Percentiles rank a stretch among this genome's conserved stretches.
phyloP scores from a whole-genome alignment of 2,329 filamentous ascomycete genomes.

The Claviceps paspali region DNA sequence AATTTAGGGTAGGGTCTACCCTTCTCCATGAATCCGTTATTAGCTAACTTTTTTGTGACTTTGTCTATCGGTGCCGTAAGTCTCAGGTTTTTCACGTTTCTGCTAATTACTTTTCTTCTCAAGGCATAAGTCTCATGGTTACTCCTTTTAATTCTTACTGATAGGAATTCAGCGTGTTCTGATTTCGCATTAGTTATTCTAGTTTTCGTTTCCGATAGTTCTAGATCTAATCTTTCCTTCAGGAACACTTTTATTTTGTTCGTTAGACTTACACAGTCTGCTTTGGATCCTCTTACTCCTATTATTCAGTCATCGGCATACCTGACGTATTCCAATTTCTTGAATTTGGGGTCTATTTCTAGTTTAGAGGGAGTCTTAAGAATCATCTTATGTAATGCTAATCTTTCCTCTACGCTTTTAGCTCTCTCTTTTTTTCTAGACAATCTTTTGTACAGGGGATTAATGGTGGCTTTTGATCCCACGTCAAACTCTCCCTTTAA shows the following conservation, averaged over 20 bases:
- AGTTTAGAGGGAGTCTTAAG: background rate
- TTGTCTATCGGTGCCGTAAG: background rate
- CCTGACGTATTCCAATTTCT: background rate
- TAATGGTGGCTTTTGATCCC: background rate
- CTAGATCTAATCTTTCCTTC: background rate
- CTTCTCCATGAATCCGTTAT: background rate
- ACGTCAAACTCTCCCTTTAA: background rate
- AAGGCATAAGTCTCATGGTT: background rate
- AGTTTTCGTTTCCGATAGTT: background rate
- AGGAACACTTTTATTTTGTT: background rate
- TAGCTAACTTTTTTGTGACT: background rate
- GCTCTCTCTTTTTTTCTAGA: background rate
- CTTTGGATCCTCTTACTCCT: background rate
- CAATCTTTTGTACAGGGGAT: background rate
- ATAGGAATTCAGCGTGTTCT: background rate
- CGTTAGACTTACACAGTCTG: background rate
- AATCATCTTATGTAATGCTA: background rate
- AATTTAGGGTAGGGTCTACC: background rate
- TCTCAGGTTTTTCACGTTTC: background rate
- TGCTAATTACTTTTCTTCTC: background rate
- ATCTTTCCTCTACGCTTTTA: background rate
- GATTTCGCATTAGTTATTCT: background rate
- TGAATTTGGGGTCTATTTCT: background rate
- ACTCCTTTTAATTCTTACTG: background rate
- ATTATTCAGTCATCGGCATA: background rate